A percentile compares a stretch with the other conserved stretches of the same genome.
These are phyloP conservation scores for Ocimum tenuiflorum DNA, from an alignment of 257 asterid species.

Conservation along the genomic window DNA sequence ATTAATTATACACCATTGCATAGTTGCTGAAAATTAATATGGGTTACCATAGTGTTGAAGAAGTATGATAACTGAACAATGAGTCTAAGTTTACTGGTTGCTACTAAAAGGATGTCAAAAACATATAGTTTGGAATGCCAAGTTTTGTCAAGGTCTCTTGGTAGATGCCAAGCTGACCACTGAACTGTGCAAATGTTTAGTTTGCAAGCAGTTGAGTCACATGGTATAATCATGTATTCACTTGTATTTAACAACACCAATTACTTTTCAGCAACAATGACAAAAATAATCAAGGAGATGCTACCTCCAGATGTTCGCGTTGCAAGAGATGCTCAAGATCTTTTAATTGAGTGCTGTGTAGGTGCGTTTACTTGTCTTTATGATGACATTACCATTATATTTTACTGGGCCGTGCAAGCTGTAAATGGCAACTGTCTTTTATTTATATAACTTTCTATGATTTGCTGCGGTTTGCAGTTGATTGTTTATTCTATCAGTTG, in stretches of 20 bases:
- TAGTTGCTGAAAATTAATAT: neutral
- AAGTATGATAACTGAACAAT: neutral
- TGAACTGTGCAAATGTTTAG: too few relatives aligned
- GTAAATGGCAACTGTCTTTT: neutral
- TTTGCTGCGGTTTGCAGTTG: neutral
- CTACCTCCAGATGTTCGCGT: conserved; percentile 98
- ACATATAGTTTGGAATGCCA: neutral
- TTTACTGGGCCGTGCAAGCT: neutral
- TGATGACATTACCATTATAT: neutral
- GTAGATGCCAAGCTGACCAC: neutral
- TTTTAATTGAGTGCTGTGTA: conserved; percentile 92
- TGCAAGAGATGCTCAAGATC: conserved; percentile 97
- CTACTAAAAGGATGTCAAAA: neutral
- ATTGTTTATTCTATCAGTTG: neutral
- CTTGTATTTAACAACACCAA: conserved; percentile 1
- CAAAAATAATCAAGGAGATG: conserved; percentile 76
- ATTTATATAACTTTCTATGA: neutral
- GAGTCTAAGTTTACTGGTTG: neutral
- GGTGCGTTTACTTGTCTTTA: conserved; percentile 35
- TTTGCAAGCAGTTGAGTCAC: neutral
- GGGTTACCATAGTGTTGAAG: neutral
- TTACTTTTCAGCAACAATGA: conserved; percentile 53
- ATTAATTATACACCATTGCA: neutral
- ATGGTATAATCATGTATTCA: neutral
- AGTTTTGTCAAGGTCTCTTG: conserved; percentile 12